phyloP scores from a whole-genome alignment of 805 yeast species.

The Spathaspora sp. region DNA sequence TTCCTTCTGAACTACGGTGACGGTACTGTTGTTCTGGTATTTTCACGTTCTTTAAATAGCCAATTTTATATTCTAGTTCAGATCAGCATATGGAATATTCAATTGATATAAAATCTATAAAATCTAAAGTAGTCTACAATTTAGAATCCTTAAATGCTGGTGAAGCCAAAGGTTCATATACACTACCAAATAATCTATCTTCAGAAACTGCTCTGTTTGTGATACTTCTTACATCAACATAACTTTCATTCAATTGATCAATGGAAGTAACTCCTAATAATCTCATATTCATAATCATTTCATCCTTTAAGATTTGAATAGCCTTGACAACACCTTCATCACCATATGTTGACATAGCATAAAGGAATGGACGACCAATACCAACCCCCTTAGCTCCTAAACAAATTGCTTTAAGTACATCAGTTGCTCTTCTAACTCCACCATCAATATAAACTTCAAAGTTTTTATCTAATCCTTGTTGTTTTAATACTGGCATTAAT shows the following conservation, averaged over 20 bases:
- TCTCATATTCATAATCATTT: conserved; percentile 63
- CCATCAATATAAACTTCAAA: conserved; percentile 72
- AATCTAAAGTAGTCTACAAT: conserved; percentile 7
- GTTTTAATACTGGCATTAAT: conserved; percentile 42
- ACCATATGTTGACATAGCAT: conserved; percentile 79
- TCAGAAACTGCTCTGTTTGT: conserved; percentile 43
- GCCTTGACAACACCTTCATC: conserved; percentile 68
- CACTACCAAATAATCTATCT: conserved; percentile 52
- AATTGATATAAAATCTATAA: too few species aligned
- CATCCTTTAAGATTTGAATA: conserved; percentile 57
- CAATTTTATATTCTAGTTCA: too few species aligned
- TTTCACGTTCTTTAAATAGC: too few species aligned
- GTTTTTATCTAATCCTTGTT: conserved; percentile 36
- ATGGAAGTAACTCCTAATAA: conserved; percentile 56
- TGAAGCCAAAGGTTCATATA: conserved; percentile 53
- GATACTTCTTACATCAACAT: conserved; percentile 55
- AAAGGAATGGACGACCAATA: conserved; percentile 70
- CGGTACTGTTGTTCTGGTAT: too few species aligned
- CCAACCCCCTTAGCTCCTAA: conserved; percentile 78
- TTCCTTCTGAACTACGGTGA: too few species aligned
- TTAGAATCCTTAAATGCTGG: conserved; percentile 46
- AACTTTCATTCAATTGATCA: conserved; percentile 51
- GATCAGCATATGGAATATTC: too few species aligned
- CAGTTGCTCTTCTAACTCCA: conserved; percentile 75
- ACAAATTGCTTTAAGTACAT: conserved; percentile 70